Evolutionary conservation across 2,329 filamentous ascomycete genomes (phyloP).

Genomic region (Metarhizium humberi): DNA sequence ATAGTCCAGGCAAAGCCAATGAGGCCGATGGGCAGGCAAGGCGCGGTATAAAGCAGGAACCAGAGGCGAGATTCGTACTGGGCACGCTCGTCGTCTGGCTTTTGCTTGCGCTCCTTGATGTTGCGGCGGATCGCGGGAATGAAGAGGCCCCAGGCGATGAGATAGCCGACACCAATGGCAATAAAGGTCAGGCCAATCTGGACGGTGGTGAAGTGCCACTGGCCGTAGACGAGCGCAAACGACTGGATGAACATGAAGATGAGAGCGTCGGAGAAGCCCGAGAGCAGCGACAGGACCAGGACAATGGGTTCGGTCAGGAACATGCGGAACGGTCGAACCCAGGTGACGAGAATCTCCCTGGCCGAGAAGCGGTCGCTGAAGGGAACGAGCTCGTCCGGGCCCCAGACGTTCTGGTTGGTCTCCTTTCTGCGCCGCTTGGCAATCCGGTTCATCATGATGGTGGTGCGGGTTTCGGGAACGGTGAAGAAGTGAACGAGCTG

Average conservation of each 20-base stretch:
- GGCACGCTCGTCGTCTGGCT: slow-evolving; percentile 45
- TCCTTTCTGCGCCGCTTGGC: slow-evolving; percentile 63
- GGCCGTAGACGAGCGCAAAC: slow-evolving; percentile 55
- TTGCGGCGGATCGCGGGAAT: slow-evolving; percentile 47
- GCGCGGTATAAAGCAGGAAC: slow-evolving; percentile 53
- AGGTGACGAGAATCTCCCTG: slow-evolving; percentile 46
- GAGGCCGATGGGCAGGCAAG: slow-evolving; percentile 55
- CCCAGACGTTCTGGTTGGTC: slow-evolving; percentile 53
- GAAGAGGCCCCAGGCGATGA: slow-evolving; percentile 51
- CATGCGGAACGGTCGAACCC: slow-evolving; percentile 61
- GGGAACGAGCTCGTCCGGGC: slow-evolving; percentile 61
- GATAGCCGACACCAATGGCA: slow-evolving; percentile 57
- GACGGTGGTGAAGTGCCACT: slow-evolving; percentile 54
- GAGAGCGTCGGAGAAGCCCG: slow-evolving; percentile 63
- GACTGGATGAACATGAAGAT: slow-evolving; percentile 74
- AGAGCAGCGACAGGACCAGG: slow-evolving; percentile 58
- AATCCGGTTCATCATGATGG: slow-evolving; percentile 68
- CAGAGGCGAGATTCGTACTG: slow-evolving; percentile 62
- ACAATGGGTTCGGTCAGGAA: slow-evolving; percentile 69
- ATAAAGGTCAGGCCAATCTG: slow-evolving; percentile 53
- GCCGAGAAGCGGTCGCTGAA: slow-evolving; percentile 49
- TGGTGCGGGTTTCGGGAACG: slow-evolving; percentile 71
- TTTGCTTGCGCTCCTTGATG: slow-evolving; percentile 37
- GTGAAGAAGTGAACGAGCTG: slow-evolving; percentile 58
- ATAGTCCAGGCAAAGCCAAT: slow-evolving; percentile 63